These are phyloP conservation scores for Ceratocystis alfenasii DNA, from an alignment of 2,329 filamentous ascomycete genomes.

Conservation along the genomic window DNA sequence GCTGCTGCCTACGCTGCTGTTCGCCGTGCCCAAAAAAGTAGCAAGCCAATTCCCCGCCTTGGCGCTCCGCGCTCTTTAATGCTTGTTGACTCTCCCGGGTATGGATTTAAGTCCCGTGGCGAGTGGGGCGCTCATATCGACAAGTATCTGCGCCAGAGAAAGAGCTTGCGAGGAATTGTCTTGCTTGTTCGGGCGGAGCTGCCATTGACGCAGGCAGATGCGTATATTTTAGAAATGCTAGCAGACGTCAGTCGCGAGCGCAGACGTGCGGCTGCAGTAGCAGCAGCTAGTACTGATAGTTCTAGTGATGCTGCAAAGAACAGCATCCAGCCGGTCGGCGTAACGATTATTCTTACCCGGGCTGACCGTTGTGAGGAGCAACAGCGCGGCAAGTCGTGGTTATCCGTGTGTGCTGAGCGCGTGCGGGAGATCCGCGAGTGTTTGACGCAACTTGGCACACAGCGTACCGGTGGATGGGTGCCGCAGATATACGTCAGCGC, in stretches of 20 bases:
- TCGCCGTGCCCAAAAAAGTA: constrained; percentile 11
- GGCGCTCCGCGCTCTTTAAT: constrained; percentile 36
- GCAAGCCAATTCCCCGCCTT: constrained; percentile 22
- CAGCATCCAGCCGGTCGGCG: constrained; percentile 24
- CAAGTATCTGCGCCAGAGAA: constrained; percentile 39
- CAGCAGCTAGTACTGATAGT: not conserved
- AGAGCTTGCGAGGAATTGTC: constrained; percentile 40
- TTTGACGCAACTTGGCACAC: constrained; percentile 23
- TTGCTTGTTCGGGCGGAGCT: constrained; percentile 44
- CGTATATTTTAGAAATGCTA: constrained; percentile 37
- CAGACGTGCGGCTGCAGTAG: not conserved
- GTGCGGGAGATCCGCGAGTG: constrained; percentile 26
- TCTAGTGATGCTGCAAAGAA: not conserved
- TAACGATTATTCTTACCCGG: constrained; percentile 44
- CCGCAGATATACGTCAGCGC: constrained; percentile 31
- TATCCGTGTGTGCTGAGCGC: constrained; percentile 26
- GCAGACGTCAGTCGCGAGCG: constrained; percentile 33
- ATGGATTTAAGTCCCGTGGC: constrained; percentile 36
- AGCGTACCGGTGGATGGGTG: constrained; percentile 28
- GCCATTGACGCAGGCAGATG: constrained; percentile 39
- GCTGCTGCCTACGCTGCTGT: not conserved
- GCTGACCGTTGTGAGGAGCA: constrained; percentile 37
- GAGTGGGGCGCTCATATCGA: constrained; percentile 43
- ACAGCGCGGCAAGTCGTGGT: constrained; percentile 24
- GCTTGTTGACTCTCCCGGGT: constrained; percentile 42